These are phyloP conservation scores for Apophysomyces sp. DNA, from an alignment of 371 early-diverging fungal genomes.

Conservation along the genomic window DNA sequence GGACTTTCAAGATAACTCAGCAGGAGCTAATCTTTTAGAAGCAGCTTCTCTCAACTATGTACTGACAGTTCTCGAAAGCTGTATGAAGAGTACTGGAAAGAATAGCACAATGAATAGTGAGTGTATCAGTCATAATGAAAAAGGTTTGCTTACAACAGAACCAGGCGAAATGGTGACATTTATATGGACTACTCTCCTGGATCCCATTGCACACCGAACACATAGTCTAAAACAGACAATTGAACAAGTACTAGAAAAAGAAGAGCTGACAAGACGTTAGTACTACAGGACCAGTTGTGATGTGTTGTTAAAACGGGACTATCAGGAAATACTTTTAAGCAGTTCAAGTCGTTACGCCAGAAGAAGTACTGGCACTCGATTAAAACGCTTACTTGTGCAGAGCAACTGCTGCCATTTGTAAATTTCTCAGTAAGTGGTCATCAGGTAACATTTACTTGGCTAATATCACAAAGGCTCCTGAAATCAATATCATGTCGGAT, in stretches of 20 bases:
- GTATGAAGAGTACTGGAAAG: slow-evolving; percentile 33
- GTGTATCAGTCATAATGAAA: neutral
- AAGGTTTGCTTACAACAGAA: neutral
- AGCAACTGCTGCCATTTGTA: slow-evolving; percentile 50
- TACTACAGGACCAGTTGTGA: neutral
- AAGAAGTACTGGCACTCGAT: slow-evolving; percentile 60
- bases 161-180: slow-evolving; percentile 36
- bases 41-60: slow-evolving; percentile 37
- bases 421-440: slow-evolving; percentile 26
- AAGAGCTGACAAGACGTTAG: slow-evolving; percentile 31
- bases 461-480: slow-evolving; percentile 11
- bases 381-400: slow-evolving; percentile 44
- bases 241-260: slow-evolving; percentile 12
- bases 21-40: slow-evolving; percentile 41
- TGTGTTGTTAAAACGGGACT: neutral
- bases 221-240: slow-evolving; percentile 23
- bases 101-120: slow-evolving; percentile 22
- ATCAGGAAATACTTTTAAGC: slow-evolving; percentile 31
- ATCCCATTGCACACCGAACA: slow-evolving; percentile 39
- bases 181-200: slow-evolving; percentile 44
- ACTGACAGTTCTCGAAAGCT: slow-evolving; percentile 32
- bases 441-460: neutral
- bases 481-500: slow-evolving; percentile 29
- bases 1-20: slow-evolving; percentile 27
- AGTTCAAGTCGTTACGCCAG: slow-evolving; percentile 44